Evolutionary conservation across 2,329 filamentous ascomycete species (phyloP).

Genomic region (Blastomyces emzantsi): DNA sequence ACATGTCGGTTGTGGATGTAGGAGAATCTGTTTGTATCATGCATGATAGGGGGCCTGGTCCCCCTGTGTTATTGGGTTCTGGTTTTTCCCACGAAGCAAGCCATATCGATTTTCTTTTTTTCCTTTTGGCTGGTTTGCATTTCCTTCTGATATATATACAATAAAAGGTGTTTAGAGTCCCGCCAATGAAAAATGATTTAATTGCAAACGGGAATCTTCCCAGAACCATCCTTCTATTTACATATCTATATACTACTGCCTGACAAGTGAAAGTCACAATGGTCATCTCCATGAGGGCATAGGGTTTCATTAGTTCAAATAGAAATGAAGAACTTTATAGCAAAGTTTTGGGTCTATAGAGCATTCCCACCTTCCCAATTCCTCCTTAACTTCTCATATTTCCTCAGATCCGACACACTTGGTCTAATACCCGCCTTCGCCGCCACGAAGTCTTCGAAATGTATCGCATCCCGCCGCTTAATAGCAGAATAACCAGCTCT

Average conservation of each 20-base stretch:
- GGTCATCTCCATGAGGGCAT: background rate
- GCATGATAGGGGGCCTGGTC: too few species aligned
- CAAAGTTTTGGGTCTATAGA: constrained; percentile 5
- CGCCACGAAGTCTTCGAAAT: constrained; percentile 35
- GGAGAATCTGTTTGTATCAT: constrained; percentile 6
- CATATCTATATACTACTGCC: background rate
- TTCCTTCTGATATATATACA: constrained; percentile 2
- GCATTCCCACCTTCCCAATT: constrained; percentile 38
- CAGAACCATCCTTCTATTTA: background rate
- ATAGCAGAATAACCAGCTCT: constrained; percentile 52
- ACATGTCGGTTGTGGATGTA: constrained; percentile 83
- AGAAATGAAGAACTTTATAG: background rate
- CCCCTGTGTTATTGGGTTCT: background rate
- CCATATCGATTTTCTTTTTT: background rate
- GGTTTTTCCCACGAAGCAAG: background rate
- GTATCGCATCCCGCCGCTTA: constrained; percentile 40
- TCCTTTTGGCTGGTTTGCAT: background rate
- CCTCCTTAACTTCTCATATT: constrained; percentile 47
- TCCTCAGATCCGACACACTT: constrained; percentile 49
- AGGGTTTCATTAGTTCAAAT: too few species aligned
- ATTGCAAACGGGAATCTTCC: background rate
- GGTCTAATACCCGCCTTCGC: constrained; percentile 35
- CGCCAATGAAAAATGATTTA: background rate
- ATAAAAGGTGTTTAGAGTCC: constrained; percentile 1
- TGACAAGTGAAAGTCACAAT: background rate